phyloP scores from a whole-genome alignment of 1,284 basidiomycete species.

The Papiliotrema fonsecae region DNA sequence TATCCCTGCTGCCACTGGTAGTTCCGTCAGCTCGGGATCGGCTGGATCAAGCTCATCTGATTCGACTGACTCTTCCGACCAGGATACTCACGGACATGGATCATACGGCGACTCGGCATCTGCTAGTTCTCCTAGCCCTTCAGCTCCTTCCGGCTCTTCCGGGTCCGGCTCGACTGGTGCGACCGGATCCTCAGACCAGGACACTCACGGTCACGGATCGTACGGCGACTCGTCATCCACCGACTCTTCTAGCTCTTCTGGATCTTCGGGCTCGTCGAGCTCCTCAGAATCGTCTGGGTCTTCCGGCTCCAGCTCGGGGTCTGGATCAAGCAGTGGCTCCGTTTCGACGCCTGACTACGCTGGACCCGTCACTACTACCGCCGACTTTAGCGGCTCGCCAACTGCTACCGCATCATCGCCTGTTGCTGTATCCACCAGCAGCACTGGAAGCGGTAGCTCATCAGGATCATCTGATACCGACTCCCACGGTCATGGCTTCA shows the following conservation, averaged over 20 bases:
- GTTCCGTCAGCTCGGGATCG: not conserved
- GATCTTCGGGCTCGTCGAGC: conserved; percentile 3
- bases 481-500: not conserved
- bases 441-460: not conserved
- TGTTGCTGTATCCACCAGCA: conserved; percentile 1
- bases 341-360: not conserved
- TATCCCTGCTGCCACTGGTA: not conserved
- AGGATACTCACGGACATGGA: not conserved
- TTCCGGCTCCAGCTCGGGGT: conserved; percentile 1
- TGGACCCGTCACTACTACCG: conserved; percentile 3
- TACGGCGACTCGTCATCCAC: too few species aligned
- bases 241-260: too few species aligned
- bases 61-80: conserved; percentile 1
- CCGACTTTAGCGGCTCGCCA: conserved; percentile 6
- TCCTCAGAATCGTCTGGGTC: not conserved
- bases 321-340: conserved; percentile 2
- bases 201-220: not conserved
- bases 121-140: too few species aligned
- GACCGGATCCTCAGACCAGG: too few species aligned
- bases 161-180: not conserved
- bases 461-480: not conserved
- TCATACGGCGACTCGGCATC: conserved; percentile 1
- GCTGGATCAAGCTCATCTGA: conserved; percentile 1
- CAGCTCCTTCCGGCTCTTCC: conserved; percentile 5
- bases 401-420: conserved; percentile 1